Evolutionary conservation across 2,329 filamentous ascomycete species (phyloP).

Genomic region (Elsinoe batatas): DNA sequence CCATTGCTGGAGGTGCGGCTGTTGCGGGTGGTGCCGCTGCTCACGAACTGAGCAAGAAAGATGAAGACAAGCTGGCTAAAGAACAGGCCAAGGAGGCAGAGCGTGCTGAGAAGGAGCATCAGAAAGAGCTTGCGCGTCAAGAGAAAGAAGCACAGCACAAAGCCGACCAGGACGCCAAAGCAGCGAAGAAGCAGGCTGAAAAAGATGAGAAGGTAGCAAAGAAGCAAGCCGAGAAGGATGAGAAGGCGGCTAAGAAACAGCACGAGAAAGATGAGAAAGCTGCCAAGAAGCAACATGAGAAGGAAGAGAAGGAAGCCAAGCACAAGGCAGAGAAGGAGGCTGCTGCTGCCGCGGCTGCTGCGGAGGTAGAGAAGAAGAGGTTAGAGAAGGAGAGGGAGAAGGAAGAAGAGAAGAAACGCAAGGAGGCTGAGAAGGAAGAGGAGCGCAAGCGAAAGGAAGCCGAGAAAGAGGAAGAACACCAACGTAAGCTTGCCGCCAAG

Average conservation of each 20-base stretch:
- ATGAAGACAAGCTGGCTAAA: constrained; percentile 24
- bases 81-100: constrained; percentile 18
- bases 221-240: constrained; percentile 14
- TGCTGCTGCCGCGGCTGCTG: constrained; percentile 27
- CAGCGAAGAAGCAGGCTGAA: constrained; percentile 19
- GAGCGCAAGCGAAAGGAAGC: constrained; percentile 22
- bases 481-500: constrained; percentile 23
- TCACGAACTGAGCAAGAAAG: constrained; percentile 16
- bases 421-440: constrained; percentile 24
- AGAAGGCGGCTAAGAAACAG: constrained; percentile 15
- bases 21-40: constrained; percentile 19
- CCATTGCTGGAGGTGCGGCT: constrained; percentile 21
- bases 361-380: constrained; percentile 13
- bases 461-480: constrained; percentile 18
- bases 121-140: constrained; percentile 19
- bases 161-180: constrained; percentile 20
- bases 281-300: constrained; percentile 13
- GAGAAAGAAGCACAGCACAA: constrained; percentile 23
- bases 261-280: constrained; percentile 27
- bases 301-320: constrained; percentile 15
- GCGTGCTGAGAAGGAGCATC: constrained; percentile 22
- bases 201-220: constrained; percentile 24
- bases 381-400: constrained; percentile 24
- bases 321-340: constrained; percentile 12
- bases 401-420: constrained; percentile 21